These are phyloP conservation scores for Lipomyces kockii DNA, from an alignment of 805 yeast species.

Conservation along the genomic window DNA sequence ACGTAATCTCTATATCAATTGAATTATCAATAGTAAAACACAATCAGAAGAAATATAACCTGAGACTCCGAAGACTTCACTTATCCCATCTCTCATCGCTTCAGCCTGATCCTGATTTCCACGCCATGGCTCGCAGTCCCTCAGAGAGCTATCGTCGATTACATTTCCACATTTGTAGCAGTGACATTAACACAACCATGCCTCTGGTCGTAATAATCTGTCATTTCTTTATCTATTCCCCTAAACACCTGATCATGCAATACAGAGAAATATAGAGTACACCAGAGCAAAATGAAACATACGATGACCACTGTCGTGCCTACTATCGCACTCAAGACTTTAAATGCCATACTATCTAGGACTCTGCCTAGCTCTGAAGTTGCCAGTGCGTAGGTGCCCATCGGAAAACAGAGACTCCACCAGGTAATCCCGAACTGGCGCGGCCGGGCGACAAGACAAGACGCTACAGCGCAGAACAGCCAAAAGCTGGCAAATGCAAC, in stretches of 20 bases:
- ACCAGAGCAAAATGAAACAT: slow-evolving; percentile 16
- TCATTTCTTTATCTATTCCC: slow-evolving; percentile 15
- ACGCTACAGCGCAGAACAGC: slow-evolving; percentile 52
- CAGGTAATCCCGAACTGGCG: slow-evolving; percentile 56
- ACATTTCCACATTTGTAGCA: no score
- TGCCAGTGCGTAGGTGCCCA: slow-evolving; percentile 78
- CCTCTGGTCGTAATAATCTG: no score
- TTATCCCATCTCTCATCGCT: no score
- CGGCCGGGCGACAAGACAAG: slow-evolving; percentile 46
- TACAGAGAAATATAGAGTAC: slow-evolving; percentile 20
- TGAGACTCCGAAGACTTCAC: no score
- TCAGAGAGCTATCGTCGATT: no score
- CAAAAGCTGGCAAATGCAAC: slow-evolving; percentile 64
- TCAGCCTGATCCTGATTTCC: no score
- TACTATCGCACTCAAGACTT: slow-evolving; percentile 66
- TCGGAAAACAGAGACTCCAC: slow-evolving; percentile 91
- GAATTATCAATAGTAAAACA: no score
- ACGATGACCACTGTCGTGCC: slow-evolving; percentile 56
- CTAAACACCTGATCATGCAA: slow-evolving; percentile 18
- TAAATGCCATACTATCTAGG: slow-evolving; percentile 61
- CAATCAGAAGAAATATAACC: no score
- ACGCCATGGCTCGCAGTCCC: no score
- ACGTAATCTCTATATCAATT: no score
- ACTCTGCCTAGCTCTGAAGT: slow-evolving; percentile 56
- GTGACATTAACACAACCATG: no score